A percentile compares a stretch with the other conserved stretches of the same genome.
These are phyloP conservation scores for Chloris gayana DNA, from an alignment of 176 grass and related monocot species.

Conservation along the genomic window DNA sequence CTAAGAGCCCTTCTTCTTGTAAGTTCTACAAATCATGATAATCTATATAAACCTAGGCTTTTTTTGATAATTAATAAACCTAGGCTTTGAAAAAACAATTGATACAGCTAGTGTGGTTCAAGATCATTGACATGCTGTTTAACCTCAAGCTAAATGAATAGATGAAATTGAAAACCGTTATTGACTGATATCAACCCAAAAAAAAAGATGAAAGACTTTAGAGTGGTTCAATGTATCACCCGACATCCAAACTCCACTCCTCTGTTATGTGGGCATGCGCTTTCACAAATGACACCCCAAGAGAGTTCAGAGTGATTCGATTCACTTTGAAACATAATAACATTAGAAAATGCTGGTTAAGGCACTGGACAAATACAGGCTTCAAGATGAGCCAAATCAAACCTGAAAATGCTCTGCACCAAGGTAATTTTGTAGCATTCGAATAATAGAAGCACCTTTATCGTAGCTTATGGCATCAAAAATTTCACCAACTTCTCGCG, in stretches of 20 bases:
- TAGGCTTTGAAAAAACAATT: background rate
- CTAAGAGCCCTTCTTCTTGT: too few relatives aligned
- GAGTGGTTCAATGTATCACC: too few relatives aligned
- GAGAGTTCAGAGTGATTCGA: too few relatives aligned
- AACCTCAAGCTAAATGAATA: background rate
- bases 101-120: slow-evolving; percentile 9
- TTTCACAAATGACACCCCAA: too few relatives aligned
- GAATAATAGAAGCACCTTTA: slow-evolving; percentile 80
- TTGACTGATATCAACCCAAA: slow-evolving; percentile 21
- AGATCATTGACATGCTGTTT: slow-evolving; percentile 5
- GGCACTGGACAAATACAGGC: slow-evolving; percentile 3
- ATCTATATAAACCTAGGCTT: too few relatives aligned
- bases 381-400: slow-evolving; percentile 22
- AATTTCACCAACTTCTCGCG: slow-evolving; percentile 74
- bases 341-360: slow-evolving; percentile 19
- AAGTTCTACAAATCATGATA: too few relatives aligned
- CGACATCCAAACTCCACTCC: too few relatives aligned
- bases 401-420: slow-evolving; percentile 87
- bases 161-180: background rate
- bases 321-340: too few relatives aligned
- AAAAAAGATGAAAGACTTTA: background rate
- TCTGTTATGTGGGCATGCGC: too few relatives aligned
- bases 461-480: slow-evolving; percentile 94
- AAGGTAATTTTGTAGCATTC: slow-evolving; percentile 88
- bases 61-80: too few relatives aligned